Evolutionary conservation across 805 yeast genomes (phyloP), one percentile per base, ranked within the genome.

Genomic region (Wickerhamomyces bovis): DNA sequence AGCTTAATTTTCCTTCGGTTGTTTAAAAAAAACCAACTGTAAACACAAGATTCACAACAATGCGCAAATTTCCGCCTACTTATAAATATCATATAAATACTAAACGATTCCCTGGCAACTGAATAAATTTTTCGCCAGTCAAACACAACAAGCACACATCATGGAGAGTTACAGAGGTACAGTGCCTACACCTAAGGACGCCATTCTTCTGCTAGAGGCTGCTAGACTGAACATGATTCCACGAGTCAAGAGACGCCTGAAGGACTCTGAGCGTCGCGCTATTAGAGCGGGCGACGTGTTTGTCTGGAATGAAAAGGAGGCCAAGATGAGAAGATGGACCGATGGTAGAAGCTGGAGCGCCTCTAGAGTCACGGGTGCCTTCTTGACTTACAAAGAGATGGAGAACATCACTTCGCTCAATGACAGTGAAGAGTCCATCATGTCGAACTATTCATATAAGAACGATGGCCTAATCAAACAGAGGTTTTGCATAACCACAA

Each of bases 271-370:
- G 59, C 61, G 68, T 23, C 38, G 41, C 4, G 63, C 65, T 19
- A 82, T 85, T 38, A 63, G 64, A 19, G 71, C 80, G 9, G 88
- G 88, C 4, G 71, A 81, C 3, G 75, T 84, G 2, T 84, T 78
- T 55, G 76, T 83, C 9, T 84, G 89, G 89, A 83, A 80, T 59
- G 90, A 84, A 59, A 68, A 73, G 13, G 82, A 78, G 53, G 79
- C 86, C 39, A 84, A 81, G 16, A 82, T 85, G 80, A 75, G 80
- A 51, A 66, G 90, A 25, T 84, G 92, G 90, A 84, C 90, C 1
- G 92, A 84, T 57, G 88, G 90, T 18, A 75, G 76, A 51, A 71
- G 75, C 30, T 84, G 92, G 90, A 72, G 80, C 48, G 86, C 89
- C 2, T 78, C 85, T 0, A 71, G 89, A 48, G 89, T 85, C 1